Base-by-base conservation (phyloP, 208 protist genomes). In the Leishmania martiniquensis region DNA sequence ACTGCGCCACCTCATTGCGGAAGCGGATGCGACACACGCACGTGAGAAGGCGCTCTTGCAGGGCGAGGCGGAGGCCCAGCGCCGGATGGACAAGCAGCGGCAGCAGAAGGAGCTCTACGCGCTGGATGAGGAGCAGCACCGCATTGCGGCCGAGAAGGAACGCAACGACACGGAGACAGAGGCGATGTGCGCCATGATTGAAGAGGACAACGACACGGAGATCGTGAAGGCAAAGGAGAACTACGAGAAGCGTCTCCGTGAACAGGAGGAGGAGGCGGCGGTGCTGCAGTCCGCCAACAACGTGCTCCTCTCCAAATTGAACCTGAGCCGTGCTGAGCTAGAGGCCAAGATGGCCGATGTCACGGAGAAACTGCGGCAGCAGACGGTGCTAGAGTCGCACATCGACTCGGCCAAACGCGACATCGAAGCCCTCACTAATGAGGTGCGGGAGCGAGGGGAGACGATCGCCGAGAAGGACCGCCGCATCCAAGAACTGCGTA, bases 391-490 rank as follows among this genome's bases (percentile, higher is more conserved):
- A n/a, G 93, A 98, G 86, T 74, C 91, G 68, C 97, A 99, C 82
- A 99, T 99, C 83, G 90, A 96, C 49, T 90, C 90, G 5, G 91
- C 98, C 12, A 94, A 98, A 81, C 98, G 98, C 54, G 98, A 99
- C 68, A 98, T 99, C 73, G 89, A 97, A 72, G 93, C 96, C 17
- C 89, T 98, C 51, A 90, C 88, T 13, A 94, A 98, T 57, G 95
- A 98, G 86, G 96, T 99, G 59, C 89, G 87, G 7, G 98, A 99
- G 83, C 93, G 98, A 47, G 96, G 97, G 29, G 97, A 98, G 72
- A 99, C 97, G 29, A 98, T 99, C 52, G 84, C 89, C 3, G 98
- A 99, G 77, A 99, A 99, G 89, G 98, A 99, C 73, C 97, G 97
- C 54, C 91, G 97, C 73, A 99, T 99, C 37, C 91, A 97, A 79